Evolutionary conservation across 1,284 basidiomycete species (phyloP), one percentile per base, ranked within the genome.

Genomic region (Exobasidium rhododendri): DNA sequence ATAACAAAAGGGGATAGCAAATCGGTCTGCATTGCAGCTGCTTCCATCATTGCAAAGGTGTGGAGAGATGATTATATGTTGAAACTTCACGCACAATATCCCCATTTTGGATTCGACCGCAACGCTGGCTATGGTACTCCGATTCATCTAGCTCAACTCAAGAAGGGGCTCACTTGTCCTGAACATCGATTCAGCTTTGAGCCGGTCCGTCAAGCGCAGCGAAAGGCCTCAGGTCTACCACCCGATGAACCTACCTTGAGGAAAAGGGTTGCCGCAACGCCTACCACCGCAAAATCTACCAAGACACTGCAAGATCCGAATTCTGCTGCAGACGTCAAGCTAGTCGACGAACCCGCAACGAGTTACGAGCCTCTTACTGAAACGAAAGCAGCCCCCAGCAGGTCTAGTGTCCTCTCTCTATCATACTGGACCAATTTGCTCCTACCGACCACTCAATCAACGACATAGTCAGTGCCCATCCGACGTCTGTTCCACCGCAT

Each of bases 21-120:
- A 35, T 55, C 52, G 30, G 13, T 26, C 14, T 55, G 20, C 20
- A 55, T 55, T 26, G 52, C 52, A 13, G 52, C 52, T n/a, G 52
- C 52, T 40, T 55, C 52, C 2, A 55, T 55, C 4, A 55, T 55
- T 55, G 52, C 52, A 35, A 55, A 55, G 28, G 52, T 31, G 52
- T 40, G 3, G 22, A 35, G 52, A 26, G 52, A 55, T 44, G 29
- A 20, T 13, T 40, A 40, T 35, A 55, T 55, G 52, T 20, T 40
- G 5, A 3, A 35, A 2, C 31, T 55, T n/a, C 52, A 55, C 35
- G 2, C n/a, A 26, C 4, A 6, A 20, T 32, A 55, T 44, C 52
- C 52, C 5, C 14, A 55, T n/a, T 55, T 40, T 44, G 40, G 40
- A 5, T 55, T 55, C 29, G 32, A 40, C 28, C 3, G 20, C 22